phyloP scores from a whole-genome alignment of 1,284 basidiomycete species.

The Marasmius tenuissimus region DNA sequence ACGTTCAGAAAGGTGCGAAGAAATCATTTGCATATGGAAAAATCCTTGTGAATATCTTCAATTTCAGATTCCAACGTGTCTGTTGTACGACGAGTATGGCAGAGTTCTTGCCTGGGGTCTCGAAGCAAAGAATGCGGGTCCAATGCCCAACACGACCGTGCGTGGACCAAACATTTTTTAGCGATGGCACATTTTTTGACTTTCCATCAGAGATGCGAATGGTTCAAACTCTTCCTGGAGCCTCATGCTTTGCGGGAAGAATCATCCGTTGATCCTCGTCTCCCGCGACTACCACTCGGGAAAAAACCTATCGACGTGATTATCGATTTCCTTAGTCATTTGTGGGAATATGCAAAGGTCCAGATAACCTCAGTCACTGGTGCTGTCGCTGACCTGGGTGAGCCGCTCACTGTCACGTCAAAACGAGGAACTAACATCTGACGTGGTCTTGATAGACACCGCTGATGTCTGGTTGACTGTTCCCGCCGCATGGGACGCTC shows the following conservation, averaged over 20 bases:
- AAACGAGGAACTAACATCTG: conserved; percentile 2
- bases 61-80: conserved; percentile 65
- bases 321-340: conserved; percentile 72
- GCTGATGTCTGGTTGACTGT: conserved; percentile 82
- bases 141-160: conserved; percentile 56
- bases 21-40: neutral
- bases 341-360: conserved; percentile 84
- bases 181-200: neutral
- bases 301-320: conserved; percentile 76
- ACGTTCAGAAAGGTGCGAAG: conserved; percentile 66
- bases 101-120: conserved; percentile 76
- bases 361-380: conserved; percentile 83
- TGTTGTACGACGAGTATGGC: conserved; percentile 71
- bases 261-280: conserved; percentile 62
- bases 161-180: conserved; percentile 22
- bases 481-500: conserved; percentile 84
- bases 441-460: conserved; percentile 46
- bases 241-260: conserved; percentile 74
- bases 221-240: conserved; percentile 79
- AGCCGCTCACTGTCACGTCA: conserved; percentile 20
- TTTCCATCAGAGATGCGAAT: conserved; percentile 13
- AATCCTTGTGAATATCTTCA: neutral
- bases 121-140: conserved; percentile 75
- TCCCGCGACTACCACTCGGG: conserved; percentile 74
- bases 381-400: conserved; percentile 77